Evolutionary conservation across 2,329 filamentous ascomycete species (phyloP).

Genomic region (Phialemonium atrogriseum): DNA sequence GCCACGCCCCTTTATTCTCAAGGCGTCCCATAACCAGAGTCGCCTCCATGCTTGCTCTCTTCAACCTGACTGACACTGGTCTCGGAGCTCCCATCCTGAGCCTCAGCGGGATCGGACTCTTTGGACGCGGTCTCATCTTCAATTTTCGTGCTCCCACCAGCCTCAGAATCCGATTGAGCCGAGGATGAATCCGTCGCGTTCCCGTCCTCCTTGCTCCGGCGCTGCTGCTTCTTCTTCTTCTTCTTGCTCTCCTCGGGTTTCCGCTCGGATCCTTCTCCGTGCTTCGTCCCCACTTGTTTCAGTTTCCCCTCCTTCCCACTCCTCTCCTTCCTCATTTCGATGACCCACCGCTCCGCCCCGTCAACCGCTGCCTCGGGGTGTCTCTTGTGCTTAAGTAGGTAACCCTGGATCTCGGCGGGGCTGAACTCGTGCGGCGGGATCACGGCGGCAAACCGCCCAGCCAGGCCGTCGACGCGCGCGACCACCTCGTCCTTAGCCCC

Average conservation of each 20-base stretch:
- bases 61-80: not conserved
- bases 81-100: conserved; percentile 2
- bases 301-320: conserved; percentile 34
- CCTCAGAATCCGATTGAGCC: conserved; percentile 8
- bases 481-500: conserved; percentile 25
- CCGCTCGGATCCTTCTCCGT: conserved; percentile 26
- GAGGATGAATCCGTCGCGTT: conserved; percentile 13
- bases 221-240: conserved; percentile 20
- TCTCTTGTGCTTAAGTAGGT: conserved; percentile 47
- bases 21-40: conserved; percentile 17
- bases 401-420: conserved; percentile 53
- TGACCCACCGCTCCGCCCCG: conserved; percentile 39
- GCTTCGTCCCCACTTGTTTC: conserved; percentile 30
- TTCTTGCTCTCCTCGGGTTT: conserved; percentile 22
- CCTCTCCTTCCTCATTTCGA: conserved; percentile 39
- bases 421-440: conserved; percentile 50
- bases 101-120: not conserved
- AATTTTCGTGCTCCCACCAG: conserved; percentile 2
- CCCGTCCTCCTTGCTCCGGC: conserved; percentile 17
- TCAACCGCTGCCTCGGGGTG: conserved; percentile 39
- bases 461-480: conserved; percentile 35
- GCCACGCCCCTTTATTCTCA: no score
- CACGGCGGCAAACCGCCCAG: conserved; percentile 36
- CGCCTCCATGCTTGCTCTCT: conserved; percentile 3
- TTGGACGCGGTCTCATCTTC: conserved; percentile 4